Percentiles rank a stretch among this genome's conserved stretches.
phyloP scores from a whole-genome alignment of 306 rosid species.

The Medicago truncatula region MtrunA17r5.0-ANR NC_053044.1:5812501-5813000 shows the following conservation, averaged over 20 bases:
- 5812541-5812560: neutral
- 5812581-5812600: neutral
- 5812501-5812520: too few species aligned
- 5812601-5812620: too few species aligned
- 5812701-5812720: too few species aligned
- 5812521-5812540: neutral
- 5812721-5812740: too few species aligned
- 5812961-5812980: constrained; percentile 33
- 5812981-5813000: constrained; percentile 30
- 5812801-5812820: neutral
- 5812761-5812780: neutral
- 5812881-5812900: too few species aligned
- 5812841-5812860: constrained; percentile 35
- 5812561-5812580: neutral
- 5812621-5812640: neutral
- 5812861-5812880: too few species aligned
- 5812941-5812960: neutral
- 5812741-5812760: too few species aligned
- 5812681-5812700: neutral
- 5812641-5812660: neutral
- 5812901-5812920: too few species aligned
- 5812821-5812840: neutral
- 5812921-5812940: too few species aligned
- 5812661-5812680: neutral
- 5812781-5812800: neutral